Evolutionary conservation across 208 protist genomes (phyloP), one percentile per base, ranked within the genome.

Genomic region (Trypanosoma scelopori): DNA sequence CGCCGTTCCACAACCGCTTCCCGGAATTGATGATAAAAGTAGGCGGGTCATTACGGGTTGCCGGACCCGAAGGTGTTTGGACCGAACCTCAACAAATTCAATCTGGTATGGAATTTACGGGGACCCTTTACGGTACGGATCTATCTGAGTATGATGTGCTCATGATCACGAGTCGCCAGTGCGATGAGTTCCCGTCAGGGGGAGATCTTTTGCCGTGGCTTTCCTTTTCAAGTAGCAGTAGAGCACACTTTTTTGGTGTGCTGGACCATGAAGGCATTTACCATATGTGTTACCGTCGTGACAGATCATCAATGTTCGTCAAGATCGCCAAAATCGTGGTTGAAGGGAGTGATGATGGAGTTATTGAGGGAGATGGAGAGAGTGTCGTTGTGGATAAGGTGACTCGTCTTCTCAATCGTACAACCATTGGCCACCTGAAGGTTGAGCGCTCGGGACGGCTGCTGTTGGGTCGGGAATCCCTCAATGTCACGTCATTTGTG

Each of bases 401-500:
- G 18, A 76, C 82, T 18, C 68, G 76, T 52, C 48, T 89, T 66
- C 42, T 74, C 47, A 60, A 82, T 55, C 79, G 70, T 23, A 71
- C 82, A 46, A 84, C 71, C 27, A 69, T 89, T 25, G 78, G 72
- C 43, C 66, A 66, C 22, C 78, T 92, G 35, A 85, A 87, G 56
- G 74, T 92, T 20, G 74, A 89, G 61, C 73, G 83, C 30, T 81
- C 78, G 56, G 78, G 82, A 65, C 72, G 82, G 32, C 72, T 92
- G 18, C 72, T 85, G 27, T 78, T 92, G 22, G 74, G 75, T 32
- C 60, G 83, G 27, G 72, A 78, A 45, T 79, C 80, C 35, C 60
- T 92, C n/a, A 89, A 87, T 56, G 78, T 92, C 16, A 82, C 82
- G n/a, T 82, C 82, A 51, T 89, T 92, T 58, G 37, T 89, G 9